phyloP scores from a whole-genome alignment of 148 eudicot genomes.

The Amaranthus cruentus region DNA sequence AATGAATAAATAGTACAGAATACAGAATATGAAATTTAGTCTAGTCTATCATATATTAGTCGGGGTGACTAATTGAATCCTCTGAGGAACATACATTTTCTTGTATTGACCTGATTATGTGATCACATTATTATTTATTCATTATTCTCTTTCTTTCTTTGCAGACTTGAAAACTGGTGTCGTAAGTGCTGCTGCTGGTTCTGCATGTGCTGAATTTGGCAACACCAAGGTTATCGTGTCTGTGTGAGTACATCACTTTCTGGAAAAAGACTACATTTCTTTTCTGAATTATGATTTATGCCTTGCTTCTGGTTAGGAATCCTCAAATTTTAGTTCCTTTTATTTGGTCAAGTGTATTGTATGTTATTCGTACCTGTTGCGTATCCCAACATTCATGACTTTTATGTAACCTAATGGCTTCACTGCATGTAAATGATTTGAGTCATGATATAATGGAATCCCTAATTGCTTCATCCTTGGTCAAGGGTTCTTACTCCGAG shows the following conservation, averaged over 20 bases:
- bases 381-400: no score
- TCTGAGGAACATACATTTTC: not conserved
- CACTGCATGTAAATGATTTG: not conserved
- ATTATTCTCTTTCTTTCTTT: constrained; percentile 13
- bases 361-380: not conserved
- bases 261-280: not conserved
- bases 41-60: not conserved
- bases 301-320: not conserved
- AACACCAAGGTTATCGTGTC: constrained; percentile 97
- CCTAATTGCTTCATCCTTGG: no score
- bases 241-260: constrained; percentile 54
- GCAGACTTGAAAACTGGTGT: constrained; percentile 84
- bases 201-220: constrained; percentile 96
- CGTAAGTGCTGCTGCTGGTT: constrained; percentile 87
- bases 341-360: constrained; percentile 5
- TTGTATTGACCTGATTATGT: not conserved
- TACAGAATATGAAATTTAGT: not conserved
- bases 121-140: not conserved
- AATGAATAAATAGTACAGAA: not conserved
- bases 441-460: no score
- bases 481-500: no score
- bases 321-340: not conserved
- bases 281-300: not conserved
- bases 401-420: not conserved
- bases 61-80: not conserved